Base-by-base conservation (phyloP, 495 filamentous ascomycete species). In the Aspergillus asperescens region DNA sequence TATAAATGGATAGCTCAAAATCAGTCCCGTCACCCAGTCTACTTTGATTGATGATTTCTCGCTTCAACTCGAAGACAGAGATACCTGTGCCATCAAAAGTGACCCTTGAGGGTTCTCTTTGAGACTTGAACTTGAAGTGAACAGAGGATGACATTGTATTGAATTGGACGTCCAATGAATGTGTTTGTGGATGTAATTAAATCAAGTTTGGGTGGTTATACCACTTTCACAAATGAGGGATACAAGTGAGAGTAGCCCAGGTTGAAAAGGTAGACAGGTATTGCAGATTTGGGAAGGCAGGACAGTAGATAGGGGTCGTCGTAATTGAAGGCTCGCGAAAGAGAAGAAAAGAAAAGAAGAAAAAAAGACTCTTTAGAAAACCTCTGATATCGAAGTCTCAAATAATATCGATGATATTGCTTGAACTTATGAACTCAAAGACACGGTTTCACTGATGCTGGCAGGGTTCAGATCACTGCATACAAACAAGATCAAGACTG, bases 71-170 rank as follows among this genome's bases (percentile, higher is more conserved):
- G 74, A 96, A 99, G 61, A 97, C 93, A 50, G 93, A 95, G 56
- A 99, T 96, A 72, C 89, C 89, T 61, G 93, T 96, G 64, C 93
- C 93, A 74, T 99, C 93, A 74, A 99, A 99, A 61, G 89, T 86
- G 54, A 99, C 88, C 65, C 90, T 79, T 19, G 89, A 86, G 49
- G 92, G 88, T 68, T 97, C 94, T 73, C 92, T 95, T 67, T 93
- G 89, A 52, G 92, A 96, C 78, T 96, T 97, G 87, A 97, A 99
- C 75, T 95, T 95, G 87, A 95, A 97, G 75, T 95, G 96, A 67
- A 99, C 91, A 56, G 90, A 96, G 50, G 94, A 96, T 72, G 91
- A 80, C 93, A 98, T 98, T 74, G 69, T 71, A 74, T 74, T 72
- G 67, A 69, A 68, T 62, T 85, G 73, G 62, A 65, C 50, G 63